phyloP scores from a whole-genome alignment of 352 stramenopile species.

The Pythium rhizo-oryzae region DNA sequence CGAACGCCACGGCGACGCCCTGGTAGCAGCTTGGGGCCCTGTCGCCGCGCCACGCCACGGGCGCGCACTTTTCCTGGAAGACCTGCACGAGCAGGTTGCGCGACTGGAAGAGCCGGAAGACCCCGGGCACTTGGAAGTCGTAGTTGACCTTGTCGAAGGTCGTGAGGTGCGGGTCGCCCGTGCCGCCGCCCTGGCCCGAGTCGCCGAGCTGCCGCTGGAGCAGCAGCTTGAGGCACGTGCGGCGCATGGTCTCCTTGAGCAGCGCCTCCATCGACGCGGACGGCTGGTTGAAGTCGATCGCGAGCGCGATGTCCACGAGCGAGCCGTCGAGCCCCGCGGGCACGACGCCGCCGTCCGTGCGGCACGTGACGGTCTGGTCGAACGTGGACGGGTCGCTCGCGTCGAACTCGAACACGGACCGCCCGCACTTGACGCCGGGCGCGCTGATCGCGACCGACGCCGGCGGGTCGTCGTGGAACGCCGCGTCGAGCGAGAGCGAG shows the following conservation, averaged over 20 bases:
- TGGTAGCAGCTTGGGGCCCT: conserved; percentile 28
- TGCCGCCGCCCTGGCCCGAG: conserved; percentile 7
- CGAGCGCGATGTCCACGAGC: not conserved
- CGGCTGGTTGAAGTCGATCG: conserved; percentile 4
- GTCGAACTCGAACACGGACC: conserved; percentile 10
- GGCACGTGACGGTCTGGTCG: conserved; percentile 16
- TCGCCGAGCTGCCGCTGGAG: conserved; percentile 25
- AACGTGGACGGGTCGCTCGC: conserved; percentile 5
- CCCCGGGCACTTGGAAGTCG: conserved; percentile 31
- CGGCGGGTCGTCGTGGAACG: conserved; percentile 3
- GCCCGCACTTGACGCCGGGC: conserved; percentile 2
- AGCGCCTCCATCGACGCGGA: no score
- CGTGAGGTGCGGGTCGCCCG: conserved; percentile 35
- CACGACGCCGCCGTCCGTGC: conserved; percentile 3
- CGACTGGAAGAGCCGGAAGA: conserved; percentile 29
- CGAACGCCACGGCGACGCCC: conserved; percentile 29
- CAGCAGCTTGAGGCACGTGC: no score
- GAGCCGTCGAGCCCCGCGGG: not conserved
- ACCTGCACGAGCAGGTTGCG: conserved; percentile 30
- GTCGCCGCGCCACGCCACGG: not conserved
- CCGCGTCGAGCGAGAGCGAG: not conserved
- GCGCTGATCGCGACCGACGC: no score
- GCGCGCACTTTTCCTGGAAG: conserved; percentile 33
- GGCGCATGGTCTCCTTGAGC: not conserved
- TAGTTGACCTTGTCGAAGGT: conserved; percentile 33